Evolutionary conservation across 1,284 basidiomycete genomes (phyloP), one percentile per base, ranked within the genome.

Genomic region (Pyrrhoderma lamaoense): DNA sequence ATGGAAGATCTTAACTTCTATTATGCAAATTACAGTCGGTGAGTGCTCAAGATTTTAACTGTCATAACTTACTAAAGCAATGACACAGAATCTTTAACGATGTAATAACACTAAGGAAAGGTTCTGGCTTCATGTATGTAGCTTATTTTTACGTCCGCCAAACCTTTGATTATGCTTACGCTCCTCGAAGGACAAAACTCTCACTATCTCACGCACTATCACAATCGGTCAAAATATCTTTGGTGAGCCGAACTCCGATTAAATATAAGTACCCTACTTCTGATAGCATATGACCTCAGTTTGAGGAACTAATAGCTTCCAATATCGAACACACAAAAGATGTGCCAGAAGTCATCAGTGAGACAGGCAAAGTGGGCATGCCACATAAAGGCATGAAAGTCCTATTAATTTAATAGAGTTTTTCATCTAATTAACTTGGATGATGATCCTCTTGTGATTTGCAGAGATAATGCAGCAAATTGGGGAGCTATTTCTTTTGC

Each of bases 1-100:
- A 93, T 90, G 83, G 94, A 97, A 72, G 94, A 98, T 63, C 73
- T 98, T 42, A 96, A 96, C 67, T 97, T 88, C 68, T 98, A 98
- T 63, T 93, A 95, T 61, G 93, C 93, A 14, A 93, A 95, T 65
- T 97, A 97, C 65, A 93, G 89, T 65, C 82, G 91, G 90, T 89
- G 65, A 56, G 78, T 60, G 49, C 16, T n/a, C 54, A 21, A 2
- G 13, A 7, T 54, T 57, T 45, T 54, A 18, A 31, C 38, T 37
- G 42, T 55, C 47, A 48, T 21, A 51, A 25, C 51, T 52, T 38
- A 39, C 50, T 46, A 22, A 42, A 47, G 47, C 25, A 23, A 54
- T 25, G n/a, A 39, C 57, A 7, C 59, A 92, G 92, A 59, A 97
- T 97, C 65, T 98, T 95, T 70, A 97, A 98, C 72, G 94, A 98